Evolutionary conservation across 1,284 basidiomycete species (phyloP).

Genomic region (Coniferiporia weirii): DNA sequence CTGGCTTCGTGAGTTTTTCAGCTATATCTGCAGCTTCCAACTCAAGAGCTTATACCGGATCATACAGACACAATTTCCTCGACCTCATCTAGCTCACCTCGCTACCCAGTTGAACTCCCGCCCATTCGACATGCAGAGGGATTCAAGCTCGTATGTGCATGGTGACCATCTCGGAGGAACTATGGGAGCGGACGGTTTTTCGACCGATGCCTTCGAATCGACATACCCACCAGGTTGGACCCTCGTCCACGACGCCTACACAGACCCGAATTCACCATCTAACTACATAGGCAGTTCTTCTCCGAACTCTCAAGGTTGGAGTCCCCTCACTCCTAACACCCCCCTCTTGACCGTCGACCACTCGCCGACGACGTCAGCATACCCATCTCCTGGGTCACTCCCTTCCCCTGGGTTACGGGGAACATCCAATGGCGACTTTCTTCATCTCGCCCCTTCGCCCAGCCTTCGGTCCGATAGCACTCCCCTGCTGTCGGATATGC

Average conservation of each 20-base stretch:
- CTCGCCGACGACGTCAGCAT: slow-evolving; percentile 5
- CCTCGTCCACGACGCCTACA: background rate
- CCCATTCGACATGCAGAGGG: background rate
- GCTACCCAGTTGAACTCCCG: background rate
- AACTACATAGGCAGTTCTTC: background rate
- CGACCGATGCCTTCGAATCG: background rate
- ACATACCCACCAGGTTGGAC: background rate
- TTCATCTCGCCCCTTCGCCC: background rate
- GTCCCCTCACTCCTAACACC: slow-evolving; percentile 11
- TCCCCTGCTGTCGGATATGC: background rate
- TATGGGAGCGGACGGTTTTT: background rate
- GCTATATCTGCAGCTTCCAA: background rate
- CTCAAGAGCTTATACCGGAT: background rate
- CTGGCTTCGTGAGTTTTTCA: slow-evolving; percentile 1
- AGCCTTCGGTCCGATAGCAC: background rate
- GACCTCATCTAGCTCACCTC: slow-evolving; percentile 4
- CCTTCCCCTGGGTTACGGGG: slow-evolving; percentile 19
- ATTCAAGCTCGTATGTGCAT: background rate
- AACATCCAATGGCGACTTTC: background rate
- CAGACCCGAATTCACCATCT: background rate
- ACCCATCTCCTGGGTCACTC: slow-evolving; percentile 16
- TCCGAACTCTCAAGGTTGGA: slow-evolving; percentile 6
- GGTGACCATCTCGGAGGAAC: background rate
- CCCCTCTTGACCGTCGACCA: slow-evolving; percentile 10
- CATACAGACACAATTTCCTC: slow-evolving; percentile 1